Base-by-base conservation (phyloP, 164 flowering plant species). In the Litsea cubeba region DNA sequence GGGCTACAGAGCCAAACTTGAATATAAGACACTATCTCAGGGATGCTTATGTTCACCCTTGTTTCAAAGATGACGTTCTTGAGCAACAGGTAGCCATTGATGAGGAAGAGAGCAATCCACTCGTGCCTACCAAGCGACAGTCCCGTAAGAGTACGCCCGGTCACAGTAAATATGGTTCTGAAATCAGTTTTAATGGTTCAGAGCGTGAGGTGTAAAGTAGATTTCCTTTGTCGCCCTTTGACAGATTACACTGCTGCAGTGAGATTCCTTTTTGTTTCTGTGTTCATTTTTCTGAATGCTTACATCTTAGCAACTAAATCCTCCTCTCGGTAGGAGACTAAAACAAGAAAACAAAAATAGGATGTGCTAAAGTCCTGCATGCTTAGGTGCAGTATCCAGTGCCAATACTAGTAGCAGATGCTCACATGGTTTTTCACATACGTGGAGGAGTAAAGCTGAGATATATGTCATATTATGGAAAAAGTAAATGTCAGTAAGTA, bases 1-100 rank as follows among this genome's bases (percentile, higher is more conserved):
- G 85, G 71, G 95, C 93, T 0, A 90, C 87, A 3, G 97, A 90
- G 58, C 97, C 97, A 57, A 85, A 76, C 76, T 78, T 92, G 35
- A 86, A 92, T 80, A 62, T 90, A 80, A 89, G 69, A 81, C 72
- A 65, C 58, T 92, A 92, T 72, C 87, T 92, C 26, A 80, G 83
- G 66, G 92, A 89, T 78, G 92, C 97, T 22, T 90, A 88, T 25
- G 30, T 90, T 2, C 95, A 92, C 76, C 97, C 97, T 7, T 86
- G 90, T 14, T 92, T 92, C 80, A 93, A 89, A 66, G 86, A 82
- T 3, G 79, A 68, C 0, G 84, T 81, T 12, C 32, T 84, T 46
- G 87, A 87, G 46, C 75, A 71, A 71, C 81, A 81, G 1, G 3
- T 49, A 40, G 76, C 78, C 28, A 63, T 83, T 12, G 88, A 87